Base-by-base conservation (phyloP, 2,329 filamentous ascomycete genomes). In the Aspergillus ochraceoroseus region DNA sequence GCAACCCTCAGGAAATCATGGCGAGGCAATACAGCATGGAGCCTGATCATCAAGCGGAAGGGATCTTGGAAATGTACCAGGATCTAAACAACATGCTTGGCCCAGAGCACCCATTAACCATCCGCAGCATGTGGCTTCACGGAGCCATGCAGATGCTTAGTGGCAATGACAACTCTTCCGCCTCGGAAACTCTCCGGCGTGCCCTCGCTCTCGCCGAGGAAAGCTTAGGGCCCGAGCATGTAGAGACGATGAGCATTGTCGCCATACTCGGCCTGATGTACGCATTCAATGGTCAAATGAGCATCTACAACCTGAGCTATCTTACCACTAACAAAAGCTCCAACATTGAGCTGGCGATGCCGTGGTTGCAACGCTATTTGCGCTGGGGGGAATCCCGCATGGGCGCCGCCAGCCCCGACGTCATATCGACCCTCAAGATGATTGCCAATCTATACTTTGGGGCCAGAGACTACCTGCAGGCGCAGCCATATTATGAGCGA, bases 141-240 rank as follows among this genome's bases (percentile, higher is more conserved):
- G 58, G 54, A 1, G 47, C 44, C 7, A 51, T 41, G 3, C 46
- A 56, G 19, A 47, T 47, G 6, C 43, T 55, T 9, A 37, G 46
- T 2, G 32, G 25, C n/a, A 43, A 55, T 7, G 44, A 49, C 32
- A 44, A 34, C 3, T 41, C 52, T 9, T 42, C 47, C 9, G 49
- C 58, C 0, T 59, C 55, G 2, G 58, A 62, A 35, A 58, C 53
- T 0, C 41, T 61, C n/a, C 57, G 58, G 0, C 58, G 57, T 7
- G 57, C 54, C 5, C 51, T 62, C 1, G 47, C 58, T 1, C 51
- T 44, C 5, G 53, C 56, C 0, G 58, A 62, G 20, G 58, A 62
- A 35, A 27, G 40, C 1, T 35, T 60, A 0, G 58, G 58, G 0
- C 32, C 51, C 0, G 54, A 59, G 2, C 54, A 60, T 26, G 44